Evolutionary conservation across 2,329 filamentous ascomycete genomes (phyloP).

Genomic region (Nigrospora sphaerica): DNA sequence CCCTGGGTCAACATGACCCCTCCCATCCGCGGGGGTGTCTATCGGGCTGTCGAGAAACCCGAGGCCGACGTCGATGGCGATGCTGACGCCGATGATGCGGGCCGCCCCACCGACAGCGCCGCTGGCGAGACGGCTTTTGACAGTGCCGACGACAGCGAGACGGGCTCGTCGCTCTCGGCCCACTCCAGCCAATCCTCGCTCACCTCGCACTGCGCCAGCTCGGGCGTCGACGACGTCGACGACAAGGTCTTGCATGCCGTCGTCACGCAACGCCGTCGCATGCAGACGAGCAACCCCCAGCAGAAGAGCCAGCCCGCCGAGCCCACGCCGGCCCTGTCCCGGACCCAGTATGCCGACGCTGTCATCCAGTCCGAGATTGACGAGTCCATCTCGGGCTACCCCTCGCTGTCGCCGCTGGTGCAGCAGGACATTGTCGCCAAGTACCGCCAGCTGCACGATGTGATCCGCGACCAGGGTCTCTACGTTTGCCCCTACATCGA

Average conservation of each 20-base stretch:
- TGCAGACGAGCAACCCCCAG: neutral
- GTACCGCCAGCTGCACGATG: conserved; percentile 49
- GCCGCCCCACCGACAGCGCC: neutral
- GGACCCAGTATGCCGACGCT: conserved; percentile 25
- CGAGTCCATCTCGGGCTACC: conserved; percentile 31
- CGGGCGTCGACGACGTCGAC: neutral
- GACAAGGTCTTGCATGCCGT: neutral
- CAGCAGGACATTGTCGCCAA: conserved; percentile 48
- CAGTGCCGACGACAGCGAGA: no score
- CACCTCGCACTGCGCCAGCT: conserved; percentile 6
- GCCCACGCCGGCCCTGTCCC: conserved; percentile 2
- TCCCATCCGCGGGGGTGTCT: conserved; percentile 47
- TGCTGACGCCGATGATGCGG: neutral
- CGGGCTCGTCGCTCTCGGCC: neutral
- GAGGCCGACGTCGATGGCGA: conserved; percentile 3
- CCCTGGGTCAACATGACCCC: conserved; percentile 53
- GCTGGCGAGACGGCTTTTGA: neutral
- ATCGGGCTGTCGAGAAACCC: neutral
- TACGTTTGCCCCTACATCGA: conserved; percentile 52
- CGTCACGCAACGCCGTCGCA: neutral
- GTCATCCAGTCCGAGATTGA: conserved; percentile 28
- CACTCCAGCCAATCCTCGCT: conserved; percentile 6
- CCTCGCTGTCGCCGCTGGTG: conserved; percentile 44
- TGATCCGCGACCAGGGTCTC: conserved; percentile 45
- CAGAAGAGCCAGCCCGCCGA: neutral